These are phyloP conservation scores for Paulownia fortunei DNA, from an alignment of 257 asterid species.

Conservation along the genomic window DNA sequence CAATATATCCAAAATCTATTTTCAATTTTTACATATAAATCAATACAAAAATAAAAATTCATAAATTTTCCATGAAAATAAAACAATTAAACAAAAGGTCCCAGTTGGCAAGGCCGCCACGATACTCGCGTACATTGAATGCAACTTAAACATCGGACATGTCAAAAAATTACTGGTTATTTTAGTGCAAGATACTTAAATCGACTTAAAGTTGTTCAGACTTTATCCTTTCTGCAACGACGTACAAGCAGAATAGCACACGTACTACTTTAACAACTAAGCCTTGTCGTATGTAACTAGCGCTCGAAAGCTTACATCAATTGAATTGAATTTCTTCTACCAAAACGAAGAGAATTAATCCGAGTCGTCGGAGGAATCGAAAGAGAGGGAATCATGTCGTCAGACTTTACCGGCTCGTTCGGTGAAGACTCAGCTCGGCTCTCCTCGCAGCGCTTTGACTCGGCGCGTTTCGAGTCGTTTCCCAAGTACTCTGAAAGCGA, in stretches of 20 bases:
- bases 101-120: too few relatives aligned
- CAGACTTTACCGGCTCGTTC: slow-evolving; percentile 26
- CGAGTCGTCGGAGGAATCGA: slow-evolving; percentile 23
- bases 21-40: too few relatives aligned
- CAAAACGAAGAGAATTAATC: slow-evolving; percentile 25
- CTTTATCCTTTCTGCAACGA: neutral
- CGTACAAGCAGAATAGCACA: neutral
- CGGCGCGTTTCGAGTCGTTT: slow-evolving; percentile 34
- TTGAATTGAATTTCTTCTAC: slow-evolving; percentile 14
- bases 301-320: slow-evolving; percentile 12
- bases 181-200: too few relatives aligned
- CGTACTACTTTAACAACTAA: neutral
- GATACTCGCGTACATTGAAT: neutral
- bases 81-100: too few relatives aligned
- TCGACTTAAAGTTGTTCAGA: too few relatives aligned
- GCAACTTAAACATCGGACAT: neutral
- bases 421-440: slow-evolving; percentile 26
- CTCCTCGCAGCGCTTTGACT: slow-evolving; percentile 44
- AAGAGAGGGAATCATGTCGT: slow-evolving; percentile 34
- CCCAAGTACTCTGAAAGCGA: slow-evolving; percentile 33
- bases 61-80: too few relatives aligned
- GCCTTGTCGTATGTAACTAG: slow-evolving; percentile 17
- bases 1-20: too few relatives aligned
- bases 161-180: neutral
- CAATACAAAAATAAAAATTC: too few relatives aligned